Base-by-base conservation (phyloP, 768 basidiomycete species). In the Boletus patriciae region DNA sequence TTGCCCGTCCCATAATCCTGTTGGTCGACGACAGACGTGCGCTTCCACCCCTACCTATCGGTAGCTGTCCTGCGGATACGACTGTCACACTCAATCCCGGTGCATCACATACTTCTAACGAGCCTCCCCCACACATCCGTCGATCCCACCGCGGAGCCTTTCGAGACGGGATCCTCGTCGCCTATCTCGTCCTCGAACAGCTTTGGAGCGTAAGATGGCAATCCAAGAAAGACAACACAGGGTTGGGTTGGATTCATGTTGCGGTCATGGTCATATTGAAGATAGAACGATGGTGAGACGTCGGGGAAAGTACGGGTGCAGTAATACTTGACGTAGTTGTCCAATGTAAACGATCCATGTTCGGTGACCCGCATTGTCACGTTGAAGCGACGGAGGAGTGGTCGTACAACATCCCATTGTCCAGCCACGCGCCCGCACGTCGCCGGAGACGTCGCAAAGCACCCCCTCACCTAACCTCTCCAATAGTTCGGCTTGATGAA, bases 401-500 rank as follows among this genome's bases (percentile, higher is more conserved):
- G 18, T 15, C 47, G n/a, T 43, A 40, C 40, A 27, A 37, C 6
- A 37, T n/a, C n/a, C 48, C 34, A 34, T 12, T 27, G n/a, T 18
- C 25, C 15, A 41, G 38, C n/a, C 33, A 38, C 16, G 36, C 12
- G 1, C 27, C 33, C 49, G 11, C 15, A 13, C 21, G 12, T 38
- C 5, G 19, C 18, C 8, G 2, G 11, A 8, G 27, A 29, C 18
- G 19, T 27, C 18, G 5, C 11, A 18, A n/a, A 38, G 13, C 6
- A 19, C 31, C 6, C 12, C 36, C 25, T 15, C 16, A 40, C 36
- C 47, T 59, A 75, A 10, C 90, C 90, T 55, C 89, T 77, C 77
- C 80, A 97, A 70, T 98, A 98, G 58, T 83, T 86, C 16, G 90
- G 76, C 65, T 86, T 84, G 16, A 90, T 79, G 66, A 97, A 99